phyloP scores from a whole-genome alignment of 148 eudicot species.

The Arctostaphylos glauca region DNA sequence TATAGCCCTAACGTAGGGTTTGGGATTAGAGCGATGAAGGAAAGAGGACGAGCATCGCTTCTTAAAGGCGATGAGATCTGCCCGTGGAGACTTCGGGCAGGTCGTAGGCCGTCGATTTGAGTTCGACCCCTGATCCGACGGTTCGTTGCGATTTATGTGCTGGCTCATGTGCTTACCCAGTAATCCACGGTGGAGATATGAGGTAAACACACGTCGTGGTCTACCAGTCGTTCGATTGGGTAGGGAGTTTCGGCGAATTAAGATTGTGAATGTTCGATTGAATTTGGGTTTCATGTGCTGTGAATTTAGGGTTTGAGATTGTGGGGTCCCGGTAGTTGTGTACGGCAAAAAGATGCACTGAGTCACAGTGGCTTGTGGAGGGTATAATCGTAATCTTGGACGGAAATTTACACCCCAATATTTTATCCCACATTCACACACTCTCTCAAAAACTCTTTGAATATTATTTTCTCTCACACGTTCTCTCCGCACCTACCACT shows the following conservation, averaged over 20 bases:
- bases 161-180: slow-evolving; percentile 39
- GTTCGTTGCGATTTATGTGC: slow-evolving; percentile 22
- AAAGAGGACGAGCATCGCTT: slow-evolving; percentile 29
- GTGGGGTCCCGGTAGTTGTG: background rate
- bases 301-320: background rate
- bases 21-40: slow-evolving; percentile 37
- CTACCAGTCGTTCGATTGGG: background rate
- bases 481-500: too few relatives aligned
- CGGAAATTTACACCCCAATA: background rate
- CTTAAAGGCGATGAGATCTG: slow-evolving; percentile 65
- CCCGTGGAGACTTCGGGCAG: slow-evolving; percentile 47
- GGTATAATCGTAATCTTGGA: background rate
- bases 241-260: background rate
- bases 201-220: background rate
- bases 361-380: background rate
- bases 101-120: slow-evolving; percentile 18
- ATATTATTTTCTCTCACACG: too few relatives aligned
- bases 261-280: background rate
- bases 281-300: background rate
- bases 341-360: background rate
- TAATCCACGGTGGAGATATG: slow-evolving; percentile 33
- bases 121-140: slow-evolving; percentile 25
- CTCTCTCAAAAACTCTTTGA: too few relatives aligned
- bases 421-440: background rate
- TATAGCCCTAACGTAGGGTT: slow-evolving; percentile 27